A percentile compares a stretch with the other conserved stretches of the same genome.
Evolutionary conservation across 306 rosid species (phyloP).

Genomic region (Ceratonia siliqua): DNA sequence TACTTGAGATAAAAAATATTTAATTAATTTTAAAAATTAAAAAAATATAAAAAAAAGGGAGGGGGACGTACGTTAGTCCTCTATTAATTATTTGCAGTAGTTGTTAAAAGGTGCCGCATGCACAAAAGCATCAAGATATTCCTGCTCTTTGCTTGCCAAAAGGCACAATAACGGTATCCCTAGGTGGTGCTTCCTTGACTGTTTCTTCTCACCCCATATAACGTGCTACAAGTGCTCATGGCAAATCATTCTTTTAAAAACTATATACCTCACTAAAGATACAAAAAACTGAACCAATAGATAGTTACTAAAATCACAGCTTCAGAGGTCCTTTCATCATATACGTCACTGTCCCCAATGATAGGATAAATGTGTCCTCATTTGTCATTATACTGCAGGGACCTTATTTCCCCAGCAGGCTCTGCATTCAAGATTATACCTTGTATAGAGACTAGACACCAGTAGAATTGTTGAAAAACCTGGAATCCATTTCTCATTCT

Average conservation of each 20-base stretch:
- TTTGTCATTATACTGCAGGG: constrained; percentile 68
- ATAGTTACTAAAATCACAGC: constrained; percentile 51
- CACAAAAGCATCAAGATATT: too few relatives aligned
- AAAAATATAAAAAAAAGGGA: too few relatives aligned
- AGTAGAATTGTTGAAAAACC: constrained; percentile 82
- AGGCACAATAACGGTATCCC: constrained; percentile 1
- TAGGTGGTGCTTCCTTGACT: too few relatives aligned
- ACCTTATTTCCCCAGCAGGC: constrained; percentile 63
- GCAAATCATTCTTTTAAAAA: neutral
- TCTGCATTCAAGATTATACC: constrained; percentile 78
- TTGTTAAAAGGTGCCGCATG: too few relatives aligned
- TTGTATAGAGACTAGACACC: constrained; percentile 89
- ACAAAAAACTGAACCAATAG: constrained; percentile 21
- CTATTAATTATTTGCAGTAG: too few relatives aligned
- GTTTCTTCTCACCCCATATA: too few relatives aligned
- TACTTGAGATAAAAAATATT: too few relatives aligned
- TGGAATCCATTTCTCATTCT: constrained; percentile 82
- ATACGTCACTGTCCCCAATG: constrained; percentile 79
- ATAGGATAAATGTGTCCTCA: constrained; percentile 60
- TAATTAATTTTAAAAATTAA: too few relatives aligned
- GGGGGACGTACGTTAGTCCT: too few relatives aligned
- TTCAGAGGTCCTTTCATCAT: constrained; percentile 72
- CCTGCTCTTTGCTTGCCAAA: constrained; percentile 2
- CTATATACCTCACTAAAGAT: neutral
- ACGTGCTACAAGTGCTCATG: constrained; percentile 3